Evolutionary conservation across 2,329 filamentous ascomycete species (phyloP).

Genomic region (Cercospora sp.): DNA sequence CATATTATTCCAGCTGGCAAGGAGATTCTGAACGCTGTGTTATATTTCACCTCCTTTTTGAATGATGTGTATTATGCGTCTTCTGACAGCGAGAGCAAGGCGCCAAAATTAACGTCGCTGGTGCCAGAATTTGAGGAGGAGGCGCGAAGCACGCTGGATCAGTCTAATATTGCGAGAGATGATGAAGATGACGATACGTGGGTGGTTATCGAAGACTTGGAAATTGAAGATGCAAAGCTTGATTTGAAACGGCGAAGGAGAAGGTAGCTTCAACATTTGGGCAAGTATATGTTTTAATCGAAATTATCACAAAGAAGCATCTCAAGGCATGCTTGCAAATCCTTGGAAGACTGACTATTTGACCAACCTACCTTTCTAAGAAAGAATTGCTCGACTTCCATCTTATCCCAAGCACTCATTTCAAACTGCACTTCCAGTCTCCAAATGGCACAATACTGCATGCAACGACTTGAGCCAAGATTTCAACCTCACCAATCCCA

Average conservation of each 20-base stretch:
- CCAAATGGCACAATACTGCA: too few species aligned
- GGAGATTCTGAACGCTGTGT: constrained; percentile 78
- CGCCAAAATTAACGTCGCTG: constrained; percentile 14
- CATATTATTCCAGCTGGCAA: constrained; percentile 52
- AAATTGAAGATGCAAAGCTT: constrained; percentile 18
- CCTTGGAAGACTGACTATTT: too few species aligned
- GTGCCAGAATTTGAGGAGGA: neutral
- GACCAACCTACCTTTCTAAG: too few species aligned
- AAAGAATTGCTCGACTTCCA: too few species aligned
- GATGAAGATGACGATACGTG: constrained; percentile 20
- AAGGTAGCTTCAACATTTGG: neutral
- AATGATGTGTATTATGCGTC: constrained; percentile 48
- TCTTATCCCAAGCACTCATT: too few species aligned
- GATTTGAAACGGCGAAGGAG: constrained; percentile 26
- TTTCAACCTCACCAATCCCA: too few species aligned
- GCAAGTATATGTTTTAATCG: neutral
- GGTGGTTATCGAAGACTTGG: constrained; percentile 20
- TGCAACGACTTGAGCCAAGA: too few species aligned
- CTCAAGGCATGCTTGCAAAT: too few species aligned
- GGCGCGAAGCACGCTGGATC: neutral
- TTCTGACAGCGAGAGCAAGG: constrained; percentile 14
- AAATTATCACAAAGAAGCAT: neutral
- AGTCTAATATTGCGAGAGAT: neutral
- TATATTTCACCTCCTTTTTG: constrained; percentile 81
- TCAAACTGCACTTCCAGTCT: too few species aligned